These are phyloP conservation scores for Phialemonium atrogriseum DNA, from an alignment of 2,329 filamentous ascomycete species.

Conservation along the genomic window DNA sequence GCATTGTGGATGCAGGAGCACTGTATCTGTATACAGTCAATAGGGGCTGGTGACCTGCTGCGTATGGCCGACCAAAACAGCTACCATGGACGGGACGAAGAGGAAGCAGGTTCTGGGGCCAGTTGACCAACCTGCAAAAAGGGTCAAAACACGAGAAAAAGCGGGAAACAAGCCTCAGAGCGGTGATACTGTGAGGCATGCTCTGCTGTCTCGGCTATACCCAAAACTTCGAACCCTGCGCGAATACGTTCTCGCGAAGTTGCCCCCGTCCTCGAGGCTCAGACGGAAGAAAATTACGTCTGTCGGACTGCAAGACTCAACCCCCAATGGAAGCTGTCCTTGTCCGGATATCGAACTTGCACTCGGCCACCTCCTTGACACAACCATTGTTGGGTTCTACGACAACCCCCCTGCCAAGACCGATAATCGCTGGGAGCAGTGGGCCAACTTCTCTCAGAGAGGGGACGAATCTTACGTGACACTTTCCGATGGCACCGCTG, in stretches of 20 bases:
- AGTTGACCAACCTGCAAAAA: constrained; percentile 11
- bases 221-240: constrained; percentile 57
- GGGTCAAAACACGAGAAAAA: constrained; percentile 5
- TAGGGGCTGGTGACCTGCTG: too few species aligned
- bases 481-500: constrained; percentile 35
- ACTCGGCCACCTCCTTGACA: constrained; percentile 57
- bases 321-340: too few species aligned
- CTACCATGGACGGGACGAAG: too few species aligned
- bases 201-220: constrained; percentile 64
- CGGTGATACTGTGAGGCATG: constrained; percentile 34
- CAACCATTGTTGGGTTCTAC: constrained; percentile 54
- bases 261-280: constrained; percentile 59
- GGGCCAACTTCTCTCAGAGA: constrained; percentile 53
- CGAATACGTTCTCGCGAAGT: constrained; percentile 56
- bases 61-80: too few species aligned
- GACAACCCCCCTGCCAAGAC: constrained; percentile 12
- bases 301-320: constrained; percentile 31
- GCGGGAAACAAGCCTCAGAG: constrained; percentile 4
- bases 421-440: constrained; percentile 43
- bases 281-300: constrained; percentile 47
- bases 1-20: too few species aligned
- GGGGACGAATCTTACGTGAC: constrained; percentile 51
- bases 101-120: too few species aligned
- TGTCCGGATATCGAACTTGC: constrained; percentile 27
- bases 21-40: too few species aligned